Base-by-base conservation (phyloP, 805 yeast genomes). In the Teunomyces lycoperdinae region DNA sequence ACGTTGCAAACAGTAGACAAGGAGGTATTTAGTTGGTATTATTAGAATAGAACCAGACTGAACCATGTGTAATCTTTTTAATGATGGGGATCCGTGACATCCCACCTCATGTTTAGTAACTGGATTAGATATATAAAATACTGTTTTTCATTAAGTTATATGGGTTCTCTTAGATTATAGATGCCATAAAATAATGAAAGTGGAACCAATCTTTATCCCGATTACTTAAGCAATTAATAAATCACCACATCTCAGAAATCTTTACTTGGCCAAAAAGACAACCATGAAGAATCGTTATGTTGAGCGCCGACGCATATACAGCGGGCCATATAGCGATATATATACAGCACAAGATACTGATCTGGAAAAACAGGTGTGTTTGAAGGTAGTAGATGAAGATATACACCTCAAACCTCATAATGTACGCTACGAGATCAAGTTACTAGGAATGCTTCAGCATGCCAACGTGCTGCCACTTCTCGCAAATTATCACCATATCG, bases 351-450 rank as follows among this genome's bases (percentile, higher is more conserved):
- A 38, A 16, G 60, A 60, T 33, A 31, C 24, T 1, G 16, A n/a
- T 8, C 10, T 28, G 14, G 38, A 39, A 9, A 27, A 27, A 10
- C n/a, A n/a, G 14, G 54, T 53, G 31, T 50, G 54, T 34, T 33
- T 73, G 44, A 73, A 73, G 48, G 59, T 66, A 5, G 73, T 71
- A 8, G 77, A 72, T 50, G 55, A 53, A 31, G 78, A 73, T 50
- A 55, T 71, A 24, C 47, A 55, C 31, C 40, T 58, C 20, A 65
- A 65, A 28, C 78, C 78, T 1, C 78, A 73, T 56, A 55, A 66
- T 46, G 56, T 69, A 30, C 46, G 55, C 13, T 56, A 58, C 38
- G 78, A 73, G 51, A 56, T 72, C 17, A 43, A 43, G 16, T 52
- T 70, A 5, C 51, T 73, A 5, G 49, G 57, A 45, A 41, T 45